Evolutionary conservation across 192 early-diverging fungal genomes (phyloP).

Genomic region (Backusella macrospora): DNA sequence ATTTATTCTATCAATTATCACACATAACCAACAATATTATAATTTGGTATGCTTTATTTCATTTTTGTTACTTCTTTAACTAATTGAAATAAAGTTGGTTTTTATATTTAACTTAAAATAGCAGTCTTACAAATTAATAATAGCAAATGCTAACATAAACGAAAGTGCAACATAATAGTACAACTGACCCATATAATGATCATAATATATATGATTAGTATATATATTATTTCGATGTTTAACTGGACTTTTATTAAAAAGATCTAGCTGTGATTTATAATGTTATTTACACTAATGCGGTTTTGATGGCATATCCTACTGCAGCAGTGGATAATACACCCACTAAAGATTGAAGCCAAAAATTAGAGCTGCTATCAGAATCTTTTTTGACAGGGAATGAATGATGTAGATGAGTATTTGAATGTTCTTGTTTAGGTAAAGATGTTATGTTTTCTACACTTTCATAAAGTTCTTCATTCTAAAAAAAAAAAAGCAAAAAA

Average conservation of each 20-base stretch:
- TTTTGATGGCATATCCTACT: constrained; percentile 4
- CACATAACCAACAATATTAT: no score
- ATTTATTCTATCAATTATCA: no score
- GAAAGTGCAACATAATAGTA: no score
- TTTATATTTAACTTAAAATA: no score
- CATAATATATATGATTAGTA: no score
- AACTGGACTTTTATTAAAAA: constrained; percentile 6
- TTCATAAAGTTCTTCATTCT: neutral
- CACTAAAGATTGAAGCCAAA: neutral
- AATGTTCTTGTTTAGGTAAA: neutral
- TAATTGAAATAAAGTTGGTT: no score
- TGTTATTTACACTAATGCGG: constrained; percentile 3
- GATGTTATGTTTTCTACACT: neutral
- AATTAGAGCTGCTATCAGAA: neutral
- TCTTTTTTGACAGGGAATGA: constrained; percentile 11
- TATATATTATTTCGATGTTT: neutral
- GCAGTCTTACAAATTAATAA: no score
- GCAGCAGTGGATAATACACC: neutral
- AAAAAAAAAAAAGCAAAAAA: neutral
- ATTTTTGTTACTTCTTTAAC: no score
- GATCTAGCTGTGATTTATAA: neutral
- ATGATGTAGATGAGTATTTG: constrained; percentile 3
- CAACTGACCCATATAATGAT: no score
- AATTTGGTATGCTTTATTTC: no score
- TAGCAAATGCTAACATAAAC: no score